Evolutionary conservation across 169 alveolate genomes (phyloP), one percentile per base, ranked within the genome.

Genomic region (Plasmodium coatneyi): DNA sequence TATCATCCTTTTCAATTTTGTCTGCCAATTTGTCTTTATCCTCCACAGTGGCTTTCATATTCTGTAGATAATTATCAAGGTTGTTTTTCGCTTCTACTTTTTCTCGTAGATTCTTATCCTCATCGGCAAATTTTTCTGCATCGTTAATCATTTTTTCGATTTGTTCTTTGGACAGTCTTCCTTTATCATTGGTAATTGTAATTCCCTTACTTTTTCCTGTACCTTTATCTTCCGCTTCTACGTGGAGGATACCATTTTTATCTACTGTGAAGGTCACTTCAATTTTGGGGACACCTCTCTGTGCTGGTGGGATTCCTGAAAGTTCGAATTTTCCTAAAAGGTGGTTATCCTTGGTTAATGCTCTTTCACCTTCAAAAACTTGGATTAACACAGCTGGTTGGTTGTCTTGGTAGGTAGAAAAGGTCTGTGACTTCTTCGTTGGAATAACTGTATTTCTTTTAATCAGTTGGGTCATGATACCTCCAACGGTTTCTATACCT

Each of bases 311-410:
- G 54, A 97, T 97, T 30, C 99, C 99, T 80, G 99, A 96, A 41
- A 99, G 96, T 96, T 98, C 99, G 93, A 99, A 99, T 91, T 98
- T 98, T 82, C 99, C 99, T 72, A 99, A 97, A 41, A 96, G 96
- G 94, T 98, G 99, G 96, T 98, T 98, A 96, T 99, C 99, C 97
- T 99, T 98, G 46, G 99, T 98, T 98, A 99, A 95, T 43, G 99
- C 98, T 83, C 99, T 97, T 96, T 99, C 99, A 16, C 99, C 99
- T 96, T 99, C 99, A 93, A 97, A 99, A 83, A 98, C 99, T 83
- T 97, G 98, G 89, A 99, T 98, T 86, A 99, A 97, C 39, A 99
- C 99, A 41, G 99, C 98, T 84, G 98, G 96, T 96, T 98, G 99
- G 80, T 98, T 97, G 92, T 99, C 99, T 96, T 98, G 98, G 87